Evolutionary conservation across 2,329 filamentous ascomycete species (phyloP).

Genomic region (Pseudocercospora crystallina): DNA sequence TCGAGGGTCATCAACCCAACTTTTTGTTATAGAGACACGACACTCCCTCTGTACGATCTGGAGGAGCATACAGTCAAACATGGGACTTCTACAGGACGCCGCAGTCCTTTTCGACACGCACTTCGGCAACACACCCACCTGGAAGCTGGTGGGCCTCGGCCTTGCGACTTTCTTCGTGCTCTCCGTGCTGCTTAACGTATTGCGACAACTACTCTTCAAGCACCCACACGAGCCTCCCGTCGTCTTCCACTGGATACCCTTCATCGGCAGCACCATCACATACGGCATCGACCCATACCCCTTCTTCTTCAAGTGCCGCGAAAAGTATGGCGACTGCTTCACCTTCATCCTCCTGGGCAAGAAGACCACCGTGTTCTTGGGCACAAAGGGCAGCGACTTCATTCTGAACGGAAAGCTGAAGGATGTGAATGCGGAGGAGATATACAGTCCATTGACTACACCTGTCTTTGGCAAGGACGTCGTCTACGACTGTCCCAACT

Average conservation of each 20-base stretch:
- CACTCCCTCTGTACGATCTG: neutral
- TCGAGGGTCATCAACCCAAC: slow-evolving; percentile 2
- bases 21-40: neutral
- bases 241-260: slow-evolving; percentile 64
- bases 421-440: slow-evolving; percentile 87
- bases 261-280: slow-evolving; percentile 85
- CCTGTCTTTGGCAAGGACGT: slow-evolving; percentile 80
- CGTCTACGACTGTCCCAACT: slow-evolving; percentile 86
- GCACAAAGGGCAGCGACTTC: slow-evolving; percentile 82
- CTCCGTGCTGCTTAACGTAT: slow-evolving; percentile 73
- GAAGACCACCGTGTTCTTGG: slow-evolving; percentile 83
- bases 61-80: slow-evolving; percentile 7
- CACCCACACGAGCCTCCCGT: slow-evolving; percentile 68
- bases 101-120: slow-evolving; percentile 19
- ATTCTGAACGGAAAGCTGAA: slow-evolving; percentile 88
- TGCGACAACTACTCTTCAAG: slow-evolving; percentile 68
- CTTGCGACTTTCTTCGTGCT: slow-evolving; percentile 51
- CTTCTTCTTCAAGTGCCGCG: slow-evolving; percentile 73
- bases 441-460: slow-evolving; percentile 74
- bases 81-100: slow-evolving; percentile 32
- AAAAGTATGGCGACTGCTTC: slow-evolving; percentile 88
- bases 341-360: slow-evolving; percentile 86
- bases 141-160: slow-evolving; percentile 46
- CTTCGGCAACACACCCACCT: slow-evolving; percentile 32
- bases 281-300: slow-evolving; percentile 93